Conservation (phyloP, 345 rosid genomes). For the Salix koriyanagi region DNA sequence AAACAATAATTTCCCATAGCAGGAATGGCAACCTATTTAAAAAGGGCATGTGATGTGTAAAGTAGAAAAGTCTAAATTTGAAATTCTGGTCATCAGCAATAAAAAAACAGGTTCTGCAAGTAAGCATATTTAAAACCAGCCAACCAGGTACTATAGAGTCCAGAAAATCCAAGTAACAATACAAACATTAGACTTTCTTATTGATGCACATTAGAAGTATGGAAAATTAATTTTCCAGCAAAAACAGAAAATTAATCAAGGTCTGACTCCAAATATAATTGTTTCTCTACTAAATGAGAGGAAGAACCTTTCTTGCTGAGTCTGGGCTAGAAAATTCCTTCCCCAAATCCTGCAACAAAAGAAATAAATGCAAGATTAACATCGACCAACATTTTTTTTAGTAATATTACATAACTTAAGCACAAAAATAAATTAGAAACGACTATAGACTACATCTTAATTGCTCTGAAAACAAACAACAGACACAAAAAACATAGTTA, state of each 20-base stretch:
- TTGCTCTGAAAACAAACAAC: neutral
- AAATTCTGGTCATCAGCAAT: neutral
- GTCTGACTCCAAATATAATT: neutral
- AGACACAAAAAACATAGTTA: neutral
- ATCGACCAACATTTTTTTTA: neutral
- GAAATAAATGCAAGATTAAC: neutral
- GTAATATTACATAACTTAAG: neutral
- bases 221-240: neutral
- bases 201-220: neutral
- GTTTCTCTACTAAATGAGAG: neutral
- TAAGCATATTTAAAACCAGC: neutral
- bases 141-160: neutral
- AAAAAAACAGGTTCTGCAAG: neutral
- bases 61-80: neutral
- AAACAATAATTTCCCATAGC: neutral
- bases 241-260: neutral
- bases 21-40: neutral
- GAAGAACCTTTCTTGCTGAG: conserved; percentile 53
- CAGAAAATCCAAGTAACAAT: neutral
- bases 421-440: neutral
- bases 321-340: conserved; percentile 54
- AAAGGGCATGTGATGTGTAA: neutral
- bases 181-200: neutral
- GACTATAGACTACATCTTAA: neutral
- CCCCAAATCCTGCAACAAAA: conserved; percentile 50